These are phyloP conservation scores for Venturia aucupariae DNA, from an alignment of 2,329 filamentous ascomycete genomes.

Conservation along the genomic window DNA sequence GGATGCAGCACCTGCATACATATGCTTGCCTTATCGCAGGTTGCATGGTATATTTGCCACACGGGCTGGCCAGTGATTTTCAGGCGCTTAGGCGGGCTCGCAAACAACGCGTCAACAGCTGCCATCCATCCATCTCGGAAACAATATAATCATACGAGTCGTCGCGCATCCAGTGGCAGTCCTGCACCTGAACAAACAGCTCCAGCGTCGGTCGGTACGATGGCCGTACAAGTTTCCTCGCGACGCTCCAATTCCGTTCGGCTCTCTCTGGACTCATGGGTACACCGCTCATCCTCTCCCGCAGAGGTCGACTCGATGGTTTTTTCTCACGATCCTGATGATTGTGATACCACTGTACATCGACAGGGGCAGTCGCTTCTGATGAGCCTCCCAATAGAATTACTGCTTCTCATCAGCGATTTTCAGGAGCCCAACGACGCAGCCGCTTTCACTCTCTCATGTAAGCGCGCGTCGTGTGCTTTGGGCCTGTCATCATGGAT, in stretches of 20 bases:
- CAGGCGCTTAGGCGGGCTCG: not conserved
- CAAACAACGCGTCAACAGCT: too few species aligned
- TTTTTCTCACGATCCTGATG: not conserved
- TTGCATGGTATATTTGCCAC: not conserved
- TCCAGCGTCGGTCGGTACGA: not conserved
- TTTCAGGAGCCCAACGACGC: not conserved
- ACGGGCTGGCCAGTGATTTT: not conserved
- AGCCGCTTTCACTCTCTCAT: not conserved
- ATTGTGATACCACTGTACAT: not conserved
- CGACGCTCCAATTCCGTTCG: not conserved
- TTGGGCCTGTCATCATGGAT: conserved; percentile 3
- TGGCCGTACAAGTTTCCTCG: not conserved
- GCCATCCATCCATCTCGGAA: not conserved
- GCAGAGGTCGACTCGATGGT: conserved; percentile 7
- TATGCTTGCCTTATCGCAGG: not conserved
- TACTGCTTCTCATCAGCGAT: not conserved
- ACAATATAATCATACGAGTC: not conserved
- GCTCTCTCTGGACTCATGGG: not conserved
- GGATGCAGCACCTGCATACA: not conserved
- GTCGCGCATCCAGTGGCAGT: too few species aligned
- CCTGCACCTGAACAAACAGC: not conserved
- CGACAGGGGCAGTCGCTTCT: not conserved
- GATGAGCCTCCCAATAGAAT: conserved; percentile 1
- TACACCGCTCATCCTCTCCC: not conserved
- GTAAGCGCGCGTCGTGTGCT: conserved; percentile 5